Conservation (phyloP, 305 asterid genomes). For the Solanum hybrid region DNA sequence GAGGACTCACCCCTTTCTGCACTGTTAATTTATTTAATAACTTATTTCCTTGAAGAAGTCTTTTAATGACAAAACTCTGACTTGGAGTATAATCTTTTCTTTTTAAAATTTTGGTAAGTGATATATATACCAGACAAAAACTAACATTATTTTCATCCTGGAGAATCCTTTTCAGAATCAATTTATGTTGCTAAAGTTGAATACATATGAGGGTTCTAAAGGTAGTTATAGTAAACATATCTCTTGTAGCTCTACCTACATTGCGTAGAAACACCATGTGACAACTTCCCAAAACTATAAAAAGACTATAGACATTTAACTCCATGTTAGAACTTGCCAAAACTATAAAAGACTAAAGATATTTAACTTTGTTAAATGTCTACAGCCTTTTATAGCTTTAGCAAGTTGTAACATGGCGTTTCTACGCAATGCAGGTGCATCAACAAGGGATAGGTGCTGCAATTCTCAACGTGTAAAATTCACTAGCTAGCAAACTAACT, state of each 20-base stretch:
- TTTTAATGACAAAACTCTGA: too few relatives aligned
- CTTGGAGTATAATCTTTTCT: not conserved
- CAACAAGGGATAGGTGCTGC: not conserved
- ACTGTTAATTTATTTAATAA: not conserved
- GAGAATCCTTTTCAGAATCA: not conserved
- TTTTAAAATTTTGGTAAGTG: not conserved
- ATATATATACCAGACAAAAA: not conserved
- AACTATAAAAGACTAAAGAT: too few relatives aligned
- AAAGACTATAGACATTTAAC: not conserved
- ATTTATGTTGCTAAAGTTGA: not conserved
- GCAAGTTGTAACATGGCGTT: not conserved
- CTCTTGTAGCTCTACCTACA: not conserved
- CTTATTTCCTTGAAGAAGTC: not conserved
- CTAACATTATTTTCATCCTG: not conserved
- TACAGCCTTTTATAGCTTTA: not conserved
- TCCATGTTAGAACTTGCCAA: not conserved
- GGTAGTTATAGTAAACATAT: not conserved
- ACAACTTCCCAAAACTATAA: not conserved
- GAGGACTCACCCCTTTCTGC: not conserved
- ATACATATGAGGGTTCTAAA: not conserved
- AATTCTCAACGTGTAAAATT: not conserved
- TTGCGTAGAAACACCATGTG: not conserved
- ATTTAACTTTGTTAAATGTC: not conserved
- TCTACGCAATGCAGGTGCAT: not conserved
- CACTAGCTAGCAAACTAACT: not conserved